A percentile compares a stretch with the other conserved stretches of the same genome.
Conservation (phyloP, 2,329 filamentous ascomycete species). For the Talaromyces sp. region DNA sequence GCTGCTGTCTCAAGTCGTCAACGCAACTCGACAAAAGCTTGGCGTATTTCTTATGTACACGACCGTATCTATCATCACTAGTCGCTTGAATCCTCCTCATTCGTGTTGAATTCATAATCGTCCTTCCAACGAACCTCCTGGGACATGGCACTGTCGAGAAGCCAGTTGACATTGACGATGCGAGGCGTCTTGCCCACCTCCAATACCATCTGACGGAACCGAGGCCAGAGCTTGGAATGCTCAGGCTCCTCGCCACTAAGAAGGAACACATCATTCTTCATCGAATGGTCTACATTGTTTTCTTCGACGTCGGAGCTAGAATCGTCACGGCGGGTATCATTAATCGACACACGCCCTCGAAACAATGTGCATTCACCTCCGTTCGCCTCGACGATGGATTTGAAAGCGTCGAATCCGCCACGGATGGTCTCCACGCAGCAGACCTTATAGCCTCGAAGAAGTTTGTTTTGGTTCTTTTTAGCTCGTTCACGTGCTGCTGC, state of each 20-base stretch:
- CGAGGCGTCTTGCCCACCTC: constrained; percentile 74
- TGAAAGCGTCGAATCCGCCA: constrained; percentile 79
- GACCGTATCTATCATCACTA: background rate
- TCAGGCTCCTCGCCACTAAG: constrained; percentile 63
- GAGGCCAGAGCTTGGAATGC: constrained; percentile 72
- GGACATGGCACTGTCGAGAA: constrained; percentile 83
- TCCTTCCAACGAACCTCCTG: constrained; percentile 70
- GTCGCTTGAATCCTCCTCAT: constrained; percentile 11
- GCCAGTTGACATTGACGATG: constrained; percentile 82
- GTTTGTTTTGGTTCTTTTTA: constrained; percentile 67
- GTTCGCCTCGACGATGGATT: constrained; percentile 80
- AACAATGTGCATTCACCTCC: constrained; percentile 79
- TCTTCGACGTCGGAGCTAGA: constrained; percentile 50
- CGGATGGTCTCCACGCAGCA: constrained; percentile 79
- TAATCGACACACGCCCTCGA: constrained; percentile 65
- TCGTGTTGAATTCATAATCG: constrained; percentile 47
- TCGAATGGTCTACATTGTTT: constrained; percentile 55
- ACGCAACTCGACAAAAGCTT: background rate
- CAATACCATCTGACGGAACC: constrained; percentile 73
- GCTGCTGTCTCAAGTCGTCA: background rate
- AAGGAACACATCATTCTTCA: constrained; percentile 73
- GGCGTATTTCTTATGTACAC: constrained; percentile 6
- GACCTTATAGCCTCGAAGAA: constrained; percentile 71
- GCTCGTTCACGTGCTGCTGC: constrained; percentile 66
- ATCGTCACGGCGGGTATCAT: constrained; percentile 42